Evolutionary conservation across 345 rosid species (phyloP).

Genomic region (Cardamine occulta): DNA sequence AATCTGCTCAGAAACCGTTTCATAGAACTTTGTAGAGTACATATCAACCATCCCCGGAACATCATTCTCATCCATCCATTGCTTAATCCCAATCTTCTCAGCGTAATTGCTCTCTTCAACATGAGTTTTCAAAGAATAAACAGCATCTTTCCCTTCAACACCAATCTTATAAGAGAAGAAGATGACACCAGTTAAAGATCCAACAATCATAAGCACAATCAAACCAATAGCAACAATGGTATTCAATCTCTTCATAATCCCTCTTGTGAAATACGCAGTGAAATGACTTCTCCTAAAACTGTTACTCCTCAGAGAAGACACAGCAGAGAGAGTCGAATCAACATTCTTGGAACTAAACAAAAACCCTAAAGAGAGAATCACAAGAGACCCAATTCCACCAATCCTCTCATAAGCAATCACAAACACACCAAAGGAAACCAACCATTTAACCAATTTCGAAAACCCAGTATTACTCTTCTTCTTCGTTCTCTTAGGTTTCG

Average conservation of each 20-base stretch:
- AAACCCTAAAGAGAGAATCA: conserved; percentile 68
- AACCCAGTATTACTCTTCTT: conserved; percentile 61
- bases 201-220: conserved; percentile 80
- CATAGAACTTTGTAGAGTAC: conserved; percentile 69
- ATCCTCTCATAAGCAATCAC: conserved; percentile 76
- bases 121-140: conserved; percentile 76
- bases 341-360: conserved; percentile 65
- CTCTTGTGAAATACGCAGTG: conserved; percentile 76
- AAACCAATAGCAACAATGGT: conserved; percentile 86
- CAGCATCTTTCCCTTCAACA: conserved; percentile 89
- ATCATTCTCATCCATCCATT: conserved; percentile 97
- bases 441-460: conserved; percentile 70
- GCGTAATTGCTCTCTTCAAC: conserved; percentile 88
- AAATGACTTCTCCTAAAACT: conserved; percentile 64
- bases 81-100: conserved; percentile 78
- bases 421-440: conserved; percentile 79
- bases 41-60: conserved; percentile 84
- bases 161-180: conserved; percentile 96
- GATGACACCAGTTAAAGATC: conserved; percentile 62
- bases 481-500: conserved; percentile 50
- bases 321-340: conserved; percentile 68
- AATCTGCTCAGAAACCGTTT: conserved; percentile 72
- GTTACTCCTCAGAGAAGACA: conserved; percentile 64
- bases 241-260: conserved; percentile 70
- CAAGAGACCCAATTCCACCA: conserved; percentile 70